Evolutionary conservation across 2,329 filamentous ascomycete genomes (phyloP).

Genomic region (Cladosporium sp.): DNA sequence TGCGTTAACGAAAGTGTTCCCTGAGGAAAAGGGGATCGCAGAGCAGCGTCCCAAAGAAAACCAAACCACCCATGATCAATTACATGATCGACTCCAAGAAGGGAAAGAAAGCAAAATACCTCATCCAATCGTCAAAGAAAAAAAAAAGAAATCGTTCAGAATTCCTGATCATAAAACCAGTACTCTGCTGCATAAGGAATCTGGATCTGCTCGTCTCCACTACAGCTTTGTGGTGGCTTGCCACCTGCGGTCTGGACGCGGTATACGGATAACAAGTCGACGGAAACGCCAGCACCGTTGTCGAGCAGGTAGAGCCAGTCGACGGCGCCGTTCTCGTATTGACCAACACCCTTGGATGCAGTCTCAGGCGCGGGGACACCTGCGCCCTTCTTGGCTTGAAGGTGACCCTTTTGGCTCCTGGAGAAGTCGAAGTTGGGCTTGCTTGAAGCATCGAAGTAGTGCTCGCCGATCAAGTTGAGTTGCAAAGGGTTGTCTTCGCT

Average conservation of each 20-base stretch:
- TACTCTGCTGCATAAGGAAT: slow-evolving; percentile 46
- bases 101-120: neutral
- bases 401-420: slow-evolving; percentile 16
- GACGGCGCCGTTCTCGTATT: slow-evolving; percentile 36
- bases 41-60: neutral
- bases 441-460: slow-evolving; percentile 56
- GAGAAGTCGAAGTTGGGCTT: slow-evolving; percentile 56
- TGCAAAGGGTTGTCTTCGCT: slow-evolving; percentile 12
- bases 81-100: neutral
- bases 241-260: slow-evolving; percentile 48
- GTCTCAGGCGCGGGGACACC: slow-evolving; percentile 49
- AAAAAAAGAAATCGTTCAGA: neutral
- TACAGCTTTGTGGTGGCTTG: slow-evolving; percentile 36
- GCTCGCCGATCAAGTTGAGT: slow-evolving; percentile 50
- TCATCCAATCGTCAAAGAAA: neutral
- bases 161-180: slow-evolving; percentile 39
- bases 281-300: slow-evolving; percentile 31
- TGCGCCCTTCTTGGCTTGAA: slow-evolving; percentile 47
- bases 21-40: slow-evolving; percentile 4
- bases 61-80: neutral
- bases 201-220: slow-evolving; percentile 27
- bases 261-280: slow-evolving; percentile 44
- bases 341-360: slow-evolving; percentile 35
- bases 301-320: slow-evolving; percentile 46
- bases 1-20: slow-evolving; percentile 13